Percentiles rank a stretch among this genome's conserved stretches.
Evolutionary conservation across 2,329 filamentous ascomycete genomes (phyloP).

Genomic region (Huntiella decipiens): DNA sequence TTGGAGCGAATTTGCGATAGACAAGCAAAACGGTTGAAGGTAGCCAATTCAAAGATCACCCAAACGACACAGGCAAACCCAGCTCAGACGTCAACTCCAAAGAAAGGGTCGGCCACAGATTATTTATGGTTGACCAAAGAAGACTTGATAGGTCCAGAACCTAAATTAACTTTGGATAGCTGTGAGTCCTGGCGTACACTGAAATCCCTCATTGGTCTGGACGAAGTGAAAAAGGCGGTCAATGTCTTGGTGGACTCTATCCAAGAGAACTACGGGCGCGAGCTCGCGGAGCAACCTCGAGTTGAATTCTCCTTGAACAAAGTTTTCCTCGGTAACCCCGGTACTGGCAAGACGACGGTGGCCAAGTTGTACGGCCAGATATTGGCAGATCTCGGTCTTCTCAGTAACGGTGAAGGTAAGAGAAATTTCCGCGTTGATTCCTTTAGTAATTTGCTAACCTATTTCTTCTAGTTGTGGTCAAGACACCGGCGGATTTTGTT

Average conservation of each 20-base stretch:
- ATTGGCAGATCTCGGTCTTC: constrained; percentile 44
- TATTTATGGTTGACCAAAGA: constrained; percentile 29
- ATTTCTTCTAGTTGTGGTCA: constrained; percentile 36
- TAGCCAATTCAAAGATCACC: constrained; percentile 17
- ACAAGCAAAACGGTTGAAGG: constrained; percentile 36
- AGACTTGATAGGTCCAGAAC: constrained; percentile 55
- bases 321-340: constrained; percentile 52
- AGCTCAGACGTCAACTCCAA: not conserved
- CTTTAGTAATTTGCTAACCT: not conserved
- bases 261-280: constrained; percentile 43
- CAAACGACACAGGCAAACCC: constrained; percentile 10
- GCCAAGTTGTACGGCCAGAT: constrained; percentile 55
- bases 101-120: constrained; percentile 16
- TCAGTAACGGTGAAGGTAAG: constrained; percentile 47
- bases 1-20: constrained; percentile 33
- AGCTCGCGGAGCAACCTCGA: constrained; percentile 39
- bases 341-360: constrained; percentile 60
- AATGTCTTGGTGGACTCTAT: constrained; percentile 39
- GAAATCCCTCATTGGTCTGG: constrained; percentile 37
- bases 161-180: constrained; percentile 28
- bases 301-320: constrained; percentile 46
- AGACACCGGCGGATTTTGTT: constrained; percentile 57
- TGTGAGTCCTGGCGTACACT: constrained; percentile 40
- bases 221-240: constrained; percentile 42
- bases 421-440: not conserved